Percentiles rank a stretch among this genome's conserved stretches.
These are phyloP conservation scores for Hypoxylon sp. DNA, from an alignment of 2,329 filamentous ascomycete genomes.

Conservation along the genomic window DNA sequence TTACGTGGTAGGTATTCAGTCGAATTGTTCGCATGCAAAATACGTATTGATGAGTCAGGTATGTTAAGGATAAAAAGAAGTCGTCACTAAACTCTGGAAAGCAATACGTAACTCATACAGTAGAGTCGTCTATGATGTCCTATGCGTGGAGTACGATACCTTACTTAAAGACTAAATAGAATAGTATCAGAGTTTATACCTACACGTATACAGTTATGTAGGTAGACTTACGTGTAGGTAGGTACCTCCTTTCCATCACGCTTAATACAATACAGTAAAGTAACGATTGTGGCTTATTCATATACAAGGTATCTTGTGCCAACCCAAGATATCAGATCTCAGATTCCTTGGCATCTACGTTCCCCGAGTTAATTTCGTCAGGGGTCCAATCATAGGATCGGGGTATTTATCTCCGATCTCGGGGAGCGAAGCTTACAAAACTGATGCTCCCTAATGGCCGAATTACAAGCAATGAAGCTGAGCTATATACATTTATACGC, in stretches of 20 bases:
- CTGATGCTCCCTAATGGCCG: constrained; percentile 15
- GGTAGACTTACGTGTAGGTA: too few relatives aligned
- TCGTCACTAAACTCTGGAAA: background rate
- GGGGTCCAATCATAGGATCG: constrained; percentile 18
- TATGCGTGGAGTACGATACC: too few relatives aligned
- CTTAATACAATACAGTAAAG: background rate
- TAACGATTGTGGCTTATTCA: background rate
- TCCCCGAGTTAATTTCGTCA: constrained; percentile 17
- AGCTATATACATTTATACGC: constrained; percentile 19
- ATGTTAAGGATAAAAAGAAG: background rate
- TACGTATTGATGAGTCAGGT: background rate
- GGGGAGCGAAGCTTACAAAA: constrained; percentile 33
- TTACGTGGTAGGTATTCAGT: background rate
- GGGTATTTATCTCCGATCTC: constrained; percentile 36
- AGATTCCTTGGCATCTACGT: constrained; percentile 13
- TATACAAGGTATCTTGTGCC: background rate
- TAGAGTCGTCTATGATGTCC: background rate
- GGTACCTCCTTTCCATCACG: background rate
- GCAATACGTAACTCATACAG: background rate
- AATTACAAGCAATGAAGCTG: constrained; percentile 28
- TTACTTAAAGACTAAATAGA: too few relatives aligned
- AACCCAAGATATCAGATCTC: constrained; percentile 7
- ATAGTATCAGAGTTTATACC: too few relatives aligned
- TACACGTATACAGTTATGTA: too few relatives aligned
- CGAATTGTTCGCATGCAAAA: background rate